Evolutionary conservation across 2,329 filamentous ascomycete genomes (phyloP).

Genomic region (Paracorniculantispora psalliotae): DNA sequence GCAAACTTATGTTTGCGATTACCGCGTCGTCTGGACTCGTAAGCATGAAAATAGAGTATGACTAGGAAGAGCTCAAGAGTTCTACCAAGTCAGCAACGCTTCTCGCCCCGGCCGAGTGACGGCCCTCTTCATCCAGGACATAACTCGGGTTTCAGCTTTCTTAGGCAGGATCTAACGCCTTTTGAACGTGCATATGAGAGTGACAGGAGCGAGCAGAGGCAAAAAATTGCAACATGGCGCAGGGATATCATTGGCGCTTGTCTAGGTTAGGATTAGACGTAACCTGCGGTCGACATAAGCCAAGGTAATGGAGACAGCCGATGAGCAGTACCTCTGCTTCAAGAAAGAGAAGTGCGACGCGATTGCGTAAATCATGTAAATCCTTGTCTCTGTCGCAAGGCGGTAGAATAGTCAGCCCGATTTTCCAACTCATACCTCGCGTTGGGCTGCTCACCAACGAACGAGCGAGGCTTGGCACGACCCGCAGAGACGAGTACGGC

Average conservation of each 20-base stretch:
- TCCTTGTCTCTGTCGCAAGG: neutral
- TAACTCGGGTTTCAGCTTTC: constrained; percentile 7
- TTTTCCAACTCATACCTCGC: neutral
- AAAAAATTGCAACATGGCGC: neutral
- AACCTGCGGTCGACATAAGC: constrained; percentile 6
- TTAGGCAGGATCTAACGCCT: neutral
- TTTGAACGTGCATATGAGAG: neutral
- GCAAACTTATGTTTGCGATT: no score
- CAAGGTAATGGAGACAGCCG: neutral
- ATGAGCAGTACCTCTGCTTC: neutral
- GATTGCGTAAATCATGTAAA: neutral
- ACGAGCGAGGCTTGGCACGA: neutral
- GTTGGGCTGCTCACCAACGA: neutral
- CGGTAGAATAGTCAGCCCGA: neutral
- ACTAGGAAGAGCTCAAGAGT: neutral
- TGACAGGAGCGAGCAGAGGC: no score
- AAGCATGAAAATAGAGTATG: neutral
- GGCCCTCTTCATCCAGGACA: neutral
- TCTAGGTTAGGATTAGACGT: neutral
- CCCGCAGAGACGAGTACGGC: neutral
- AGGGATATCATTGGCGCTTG: neutral
- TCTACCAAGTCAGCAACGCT: neutral
- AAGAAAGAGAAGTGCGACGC: neutral
- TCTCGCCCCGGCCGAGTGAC: neutral
- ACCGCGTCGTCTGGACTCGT: neutral